Conservation (phyloP, 805 yeast genomes). For the Kurtzmaniella cleridarum region DNA sequence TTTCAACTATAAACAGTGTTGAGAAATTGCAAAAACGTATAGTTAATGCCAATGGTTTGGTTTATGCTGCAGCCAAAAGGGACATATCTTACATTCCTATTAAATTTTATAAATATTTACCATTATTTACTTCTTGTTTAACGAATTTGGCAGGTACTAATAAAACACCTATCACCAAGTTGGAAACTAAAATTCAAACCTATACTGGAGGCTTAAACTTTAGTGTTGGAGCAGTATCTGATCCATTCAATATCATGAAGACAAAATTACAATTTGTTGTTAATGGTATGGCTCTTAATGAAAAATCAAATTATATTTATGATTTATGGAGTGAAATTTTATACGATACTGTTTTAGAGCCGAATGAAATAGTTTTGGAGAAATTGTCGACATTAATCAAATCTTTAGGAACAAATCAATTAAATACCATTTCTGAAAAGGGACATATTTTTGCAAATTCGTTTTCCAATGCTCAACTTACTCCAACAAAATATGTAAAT, state of each 20-base stretch:
- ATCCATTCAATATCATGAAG: conserved; percentile 43
- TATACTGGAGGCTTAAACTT: conserved; percentile 81
- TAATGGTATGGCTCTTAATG: conserved; percentile 65
- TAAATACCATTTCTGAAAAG: conserved; percentile 74
- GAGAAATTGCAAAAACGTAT: conserved; percentile 41
- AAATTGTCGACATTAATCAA: conserved; percentile 72
- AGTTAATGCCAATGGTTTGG: conserved; percentile 75
- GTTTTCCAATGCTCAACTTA: conserved; percentile 58
- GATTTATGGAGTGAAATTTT: conserved; percentile 68
- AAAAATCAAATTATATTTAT: conserved; percentile 55
- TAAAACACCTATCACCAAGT: conserved; percentile 61
- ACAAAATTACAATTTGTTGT: conserved; percentile 52
- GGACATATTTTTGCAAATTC: conserved; percentile 84
- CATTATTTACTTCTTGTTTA: conserved; percentile 73
- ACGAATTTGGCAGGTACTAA: conserved; percentile 82
- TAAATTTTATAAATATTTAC: conserved; percentile 61
- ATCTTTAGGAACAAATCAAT: conserved; percentile 68
- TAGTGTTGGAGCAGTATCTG: conserved; percentile 50
- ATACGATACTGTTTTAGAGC: conserved; percentile 59
- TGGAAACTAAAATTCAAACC: conserved; percentile 79
- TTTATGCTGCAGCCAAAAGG: conserved; percentile 68
- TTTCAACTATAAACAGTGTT: conserved; percentile 22
- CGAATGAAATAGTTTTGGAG: conserved; percentile 40
- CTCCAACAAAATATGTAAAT: conserved; percentile 52
- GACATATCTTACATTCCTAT: conserved; percentile 55